These are phyloP conservation scores for Clonostachys chloroleuca DNA, from an alignment of 2,329 filamentous ascomycete genomes.

Conservation along the genomic window DNA sequence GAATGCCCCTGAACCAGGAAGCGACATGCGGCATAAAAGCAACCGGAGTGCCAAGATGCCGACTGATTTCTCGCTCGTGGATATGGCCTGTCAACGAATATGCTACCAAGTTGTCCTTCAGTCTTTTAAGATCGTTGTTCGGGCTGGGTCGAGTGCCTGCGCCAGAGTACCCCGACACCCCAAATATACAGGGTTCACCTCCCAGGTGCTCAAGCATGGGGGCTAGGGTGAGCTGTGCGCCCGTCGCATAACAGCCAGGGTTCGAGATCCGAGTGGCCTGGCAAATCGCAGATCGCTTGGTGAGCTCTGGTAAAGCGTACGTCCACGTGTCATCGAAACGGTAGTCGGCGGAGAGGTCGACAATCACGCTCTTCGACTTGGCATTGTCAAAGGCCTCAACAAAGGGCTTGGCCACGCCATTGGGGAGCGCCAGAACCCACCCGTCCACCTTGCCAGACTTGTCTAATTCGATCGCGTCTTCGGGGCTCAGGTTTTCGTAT, in stretches of 20 bases:
- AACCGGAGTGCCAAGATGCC: slow-evolving; percentile 68
- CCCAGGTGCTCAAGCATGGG: slow-evolving; percentile 58
- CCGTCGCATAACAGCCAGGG: slow-evolving; percentile 94
- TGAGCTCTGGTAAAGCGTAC: slow-evolving; percentile 85
- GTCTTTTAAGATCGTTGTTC: slow-evolving; percentile 84
- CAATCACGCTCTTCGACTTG: slow-evolving; percentile 68
- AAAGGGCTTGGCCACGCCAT: slow-evolving; percentile 90
- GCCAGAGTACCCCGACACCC: slow-evolving; percentile 90
- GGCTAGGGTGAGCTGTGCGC: slow-evolving; percentile 82
- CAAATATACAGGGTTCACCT: slow-evolving; percentile 79
- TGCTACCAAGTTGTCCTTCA: slow-evolving; percentile 84
- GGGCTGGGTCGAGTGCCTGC: slow-evolving; percentile 91
- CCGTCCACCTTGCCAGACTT: slow-evolving; percentile 83
- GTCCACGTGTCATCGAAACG: slow-evolving; percentile 72
- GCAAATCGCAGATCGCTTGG: slow-evolving; percentile 71
- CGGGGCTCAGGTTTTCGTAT: slow-evolving; percentile 85
- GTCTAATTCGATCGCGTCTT: slow-evolving; percentile 83
- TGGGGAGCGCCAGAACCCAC: slow-evolving; percentile 97
- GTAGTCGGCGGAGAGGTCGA: slow-evolving; percentile 96
- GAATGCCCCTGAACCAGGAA: slow-evolving; percentile 89
- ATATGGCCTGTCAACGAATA: slow-evolving; percentile 81
- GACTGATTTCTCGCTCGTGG: slow-evolving; percentile 86
- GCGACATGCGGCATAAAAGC: slow-evolving; percentile 86
- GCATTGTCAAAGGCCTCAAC: slow-evolving; percentile 81
- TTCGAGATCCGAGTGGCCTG: slow-evolving; percentile 81